Evolutionary conservation across 805 yeast genomes (phyloP).

Genomic region (Saturnispora saitoi): DNA sequence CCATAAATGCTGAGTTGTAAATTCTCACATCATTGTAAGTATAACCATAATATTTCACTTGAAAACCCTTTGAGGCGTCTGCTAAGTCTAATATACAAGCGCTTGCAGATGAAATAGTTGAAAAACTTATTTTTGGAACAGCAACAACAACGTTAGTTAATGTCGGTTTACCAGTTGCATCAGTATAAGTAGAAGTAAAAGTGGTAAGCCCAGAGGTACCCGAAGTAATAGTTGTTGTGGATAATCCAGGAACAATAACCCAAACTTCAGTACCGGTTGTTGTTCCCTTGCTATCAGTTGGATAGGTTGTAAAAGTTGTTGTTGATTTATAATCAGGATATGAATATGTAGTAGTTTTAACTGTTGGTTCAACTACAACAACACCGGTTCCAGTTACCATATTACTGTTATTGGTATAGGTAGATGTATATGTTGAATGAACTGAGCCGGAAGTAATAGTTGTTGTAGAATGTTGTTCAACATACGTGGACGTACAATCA

Average conservation of each 20-base stretch:
- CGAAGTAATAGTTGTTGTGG: not conserved
- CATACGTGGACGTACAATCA: not conserved
- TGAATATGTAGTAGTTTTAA: constrained; percentile 6
- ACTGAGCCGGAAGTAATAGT: not conserved
- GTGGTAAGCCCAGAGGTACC: not conserved
- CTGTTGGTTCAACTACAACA: not conserved
- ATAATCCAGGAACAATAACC: not conserved
- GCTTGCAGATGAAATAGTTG: not conserved
- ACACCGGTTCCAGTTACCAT: not conserved
- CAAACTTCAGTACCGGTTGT: not conserved
- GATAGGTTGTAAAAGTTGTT: not conserved
- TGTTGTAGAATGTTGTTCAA: not conserved
- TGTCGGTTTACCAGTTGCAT: not conserved
- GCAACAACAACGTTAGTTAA: constrained; percentile 5
- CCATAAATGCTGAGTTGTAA: not conserved
- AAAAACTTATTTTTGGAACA: not conserved
- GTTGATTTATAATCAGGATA: not conserved
- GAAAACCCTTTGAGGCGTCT: not conserved
- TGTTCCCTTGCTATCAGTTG: not conserved
- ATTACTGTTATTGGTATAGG: not conserved
- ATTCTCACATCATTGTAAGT: not conserved
- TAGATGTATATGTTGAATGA: not conserved
- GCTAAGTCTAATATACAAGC: not conserved
- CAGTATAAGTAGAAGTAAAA: not conserved
- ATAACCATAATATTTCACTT: constrained; percentile 1